These are phyloP conservation scores for Sporothrix sp. DNA, from an alignment of 2,329 filamentous ascomycete genomes.

Conservation along the genomic window DNA sequence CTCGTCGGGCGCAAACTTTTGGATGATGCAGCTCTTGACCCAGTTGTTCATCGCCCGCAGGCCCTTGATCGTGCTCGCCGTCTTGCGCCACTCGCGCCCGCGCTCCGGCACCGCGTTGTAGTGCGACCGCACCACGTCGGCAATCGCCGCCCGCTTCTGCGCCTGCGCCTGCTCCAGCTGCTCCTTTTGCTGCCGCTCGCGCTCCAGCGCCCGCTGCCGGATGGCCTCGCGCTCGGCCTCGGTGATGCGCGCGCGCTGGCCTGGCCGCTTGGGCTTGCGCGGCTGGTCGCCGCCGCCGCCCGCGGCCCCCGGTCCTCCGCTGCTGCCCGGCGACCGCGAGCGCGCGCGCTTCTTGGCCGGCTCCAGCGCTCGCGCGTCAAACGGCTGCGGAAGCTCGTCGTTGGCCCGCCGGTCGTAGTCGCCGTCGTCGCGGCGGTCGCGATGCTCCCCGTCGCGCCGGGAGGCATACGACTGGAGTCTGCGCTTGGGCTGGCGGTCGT, in stretches of 20 bases:
- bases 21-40: slow-evolving; percentile 95
- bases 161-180: slow-evolving; percentile 28
- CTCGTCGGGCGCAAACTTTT: slow-evolving; percentile 84
- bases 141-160: slow-evolving; percentile 49
- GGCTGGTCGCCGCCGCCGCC: slow-evolving; percentile 33
- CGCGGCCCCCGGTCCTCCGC: neutral
- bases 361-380: slow-evolving; percentile 49
- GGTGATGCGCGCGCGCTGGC: slow-evolving; percentile 56
- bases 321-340: slow-evolving; percentile 36
- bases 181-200: slow-evolving; percentile 39
- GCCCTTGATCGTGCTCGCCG: slow-evolving; percentile 90
- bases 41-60: slow-evolving; percentile 95
- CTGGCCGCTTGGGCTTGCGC: slow-evolving; percentile 60
- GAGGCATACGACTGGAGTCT: neutral
- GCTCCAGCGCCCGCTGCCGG: slow-evolving; percentile 46
- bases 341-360: slow-evolving; percentile 49
- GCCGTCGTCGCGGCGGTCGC: slow-evolving; percentile 7
- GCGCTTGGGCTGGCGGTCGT: neutral
- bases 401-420: slow-evolving; percentile 21
- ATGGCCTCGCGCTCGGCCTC: slow-evolving; percentile 58
- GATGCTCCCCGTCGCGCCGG: neutral
- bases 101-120: slow-evolving; percentile 95
- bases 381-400: slow-evolving; percentile 47
- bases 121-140: slow-evolving; percentile 83
- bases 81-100: slow-evolving; percentile 88